Evolutionary conservation across 225 moss, liverwort and hornwort species (phyloP).

Genomic region (Asterella californica): DNA sequence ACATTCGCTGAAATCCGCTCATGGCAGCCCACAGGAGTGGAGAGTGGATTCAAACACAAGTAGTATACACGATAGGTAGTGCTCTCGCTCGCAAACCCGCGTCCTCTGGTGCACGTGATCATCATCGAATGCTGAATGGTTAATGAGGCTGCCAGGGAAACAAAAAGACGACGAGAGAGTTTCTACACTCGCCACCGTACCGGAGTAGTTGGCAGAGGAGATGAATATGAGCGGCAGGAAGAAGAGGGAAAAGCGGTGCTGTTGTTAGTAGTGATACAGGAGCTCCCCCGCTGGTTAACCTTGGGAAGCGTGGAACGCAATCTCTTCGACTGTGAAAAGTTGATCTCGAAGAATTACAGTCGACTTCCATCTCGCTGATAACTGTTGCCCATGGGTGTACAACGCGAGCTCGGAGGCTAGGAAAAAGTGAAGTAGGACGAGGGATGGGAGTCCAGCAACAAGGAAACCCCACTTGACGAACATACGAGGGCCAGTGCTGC

Average conservation of each 20-base stretch:
- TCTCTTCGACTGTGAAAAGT: slow-evolving; percentile 1
- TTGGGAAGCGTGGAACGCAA: not conserved
- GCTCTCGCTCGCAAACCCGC: slow-evolving; percentile 1
- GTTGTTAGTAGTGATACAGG: not conserved
- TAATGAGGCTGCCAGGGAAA: slow-evolving; percentile 13
- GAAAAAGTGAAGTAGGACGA: not conserved
- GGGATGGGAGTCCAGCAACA: slow-evolving; percentile 1
- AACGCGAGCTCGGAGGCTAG: not conserved
- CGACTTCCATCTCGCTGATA: slow-evolving; percentile 9
- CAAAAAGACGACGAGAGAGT: not conserved
- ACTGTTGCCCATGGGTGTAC: not conserved
- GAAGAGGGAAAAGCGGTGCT: not conserved
- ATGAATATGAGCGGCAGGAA: not conserved
- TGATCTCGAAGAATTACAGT: not conserved
- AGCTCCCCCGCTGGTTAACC: slow-evolving; percentile 2
- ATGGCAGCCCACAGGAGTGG: not conserved
- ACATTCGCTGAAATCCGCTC: not conserved
- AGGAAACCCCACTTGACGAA: not conserved
- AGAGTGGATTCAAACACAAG: not conserved
- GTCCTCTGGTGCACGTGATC: not conserved
- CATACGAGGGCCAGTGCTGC: not conserved
- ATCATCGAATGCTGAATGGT: slow-evolving; percentile 15
- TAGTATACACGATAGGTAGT: not conserved
- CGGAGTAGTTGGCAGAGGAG: slow-evolving; percentile 6
- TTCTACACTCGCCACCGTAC: slow-evolving; percentile 13